Percentiles rank a stretch among this genome's conserved stretches.
Conservation (phyloP, 805 yeast genomes). For the Groenewaldozyma tartarivorans region DNA sequence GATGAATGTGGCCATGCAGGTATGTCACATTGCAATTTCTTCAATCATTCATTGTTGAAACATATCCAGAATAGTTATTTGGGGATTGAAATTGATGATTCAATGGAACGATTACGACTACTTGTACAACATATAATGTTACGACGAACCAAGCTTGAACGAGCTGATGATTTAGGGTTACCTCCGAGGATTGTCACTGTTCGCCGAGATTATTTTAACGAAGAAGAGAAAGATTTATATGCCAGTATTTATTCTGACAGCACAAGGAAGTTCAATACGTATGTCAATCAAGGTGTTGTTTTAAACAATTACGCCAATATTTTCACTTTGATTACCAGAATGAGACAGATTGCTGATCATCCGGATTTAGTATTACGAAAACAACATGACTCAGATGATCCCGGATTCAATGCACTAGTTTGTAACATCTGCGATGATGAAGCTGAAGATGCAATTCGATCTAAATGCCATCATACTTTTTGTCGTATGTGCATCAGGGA, state of each 20-base stretch:
- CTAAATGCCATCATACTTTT: constrained; percentile 88
- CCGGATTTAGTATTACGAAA: constrained; percentile 88
- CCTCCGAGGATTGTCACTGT: constrained; percentile 94
- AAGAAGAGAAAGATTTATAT: constrained; percentile 89
- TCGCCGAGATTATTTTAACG: constrained; percentile 79
- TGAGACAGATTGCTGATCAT: constrained; percentile 97
- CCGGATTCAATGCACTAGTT: constrained; percentile 47
- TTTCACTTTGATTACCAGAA: constrained; percentile 88
- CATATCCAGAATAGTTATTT: constrained; percentile 83
- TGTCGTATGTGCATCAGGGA: constrained; percentile 90
- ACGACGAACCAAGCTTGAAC: constrained; percentile 87
- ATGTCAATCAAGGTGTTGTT: constrained; percentile 93
- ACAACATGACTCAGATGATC: constrained; percentile 31
- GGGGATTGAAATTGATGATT: constrained; percentile 64
- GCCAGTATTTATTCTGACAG: constrained; percentile 80
- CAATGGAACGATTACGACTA: constrained; percentile 68
- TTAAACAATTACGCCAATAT: constrained; percentile 94
- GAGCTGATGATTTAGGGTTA: constrained; percentile 94
- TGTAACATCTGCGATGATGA: constrained; percentile 96
- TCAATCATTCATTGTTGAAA: constrained; percentile 91
- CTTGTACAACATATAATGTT: constrained; percentile 76
- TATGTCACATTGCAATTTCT: constrained; percentile 91
- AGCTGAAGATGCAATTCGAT: constrained; percentile 94
- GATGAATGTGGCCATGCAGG: constrained; percentile 83
- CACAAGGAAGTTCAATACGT: constrained; percentile 79